A percentile compares a stretch with the other conserved stretches of the same genome.
phyloP scores from a whole-genome alignment of 176 grass and related monocot genomes.

The Paspalum notatum region DNA sequence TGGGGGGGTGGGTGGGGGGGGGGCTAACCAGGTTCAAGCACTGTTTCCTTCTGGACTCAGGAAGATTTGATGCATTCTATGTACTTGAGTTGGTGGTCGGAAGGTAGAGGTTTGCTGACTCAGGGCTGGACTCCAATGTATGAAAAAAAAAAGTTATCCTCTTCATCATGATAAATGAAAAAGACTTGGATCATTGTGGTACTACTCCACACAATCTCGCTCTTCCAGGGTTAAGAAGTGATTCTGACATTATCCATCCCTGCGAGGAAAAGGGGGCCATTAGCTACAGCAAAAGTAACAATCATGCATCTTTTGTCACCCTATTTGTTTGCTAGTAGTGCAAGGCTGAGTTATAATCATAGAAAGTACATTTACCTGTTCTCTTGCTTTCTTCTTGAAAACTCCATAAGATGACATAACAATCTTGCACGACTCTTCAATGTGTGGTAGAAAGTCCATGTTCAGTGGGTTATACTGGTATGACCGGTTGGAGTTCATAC shows the following conservation, averaged over 20 bases:
- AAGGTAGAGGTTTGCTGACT: conserved; percentile 31
- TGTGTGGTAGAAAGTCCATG: conserved; percentile 73
- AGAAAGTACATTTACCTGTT: conserved; percentile 69
- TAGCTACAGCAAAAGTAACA: background rate
- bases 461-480: conserved; percentile 55
- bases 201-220: conserved; percentile 61
- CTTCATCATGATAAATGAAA: conserved; percentile 22
- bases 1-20: too few relatives aligned
- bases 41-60: background rate
- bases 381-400: conserved; percentile 91
- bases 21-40: conserved; percentile 23
- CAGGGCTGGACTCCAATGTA: conserved; percentile 12
- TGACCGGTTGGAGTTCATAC: conserved; percentile 49
- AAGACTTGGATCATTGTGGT: conserved; percentile 53
- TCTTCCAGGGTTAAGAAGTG: conserved; percentile 72
- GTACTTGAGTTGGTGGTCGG: conserved; percentile 34
- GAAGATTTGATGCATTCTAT: background rate
- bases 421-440: conserved; percentile 94
- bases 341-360: background rate
- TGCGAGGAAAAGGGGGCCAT: conserved; percentile 31
- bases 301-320: background rate
- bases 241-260: conserved; percentile 99
- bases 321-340: background rate
- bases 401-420: conserved; percentile 81
- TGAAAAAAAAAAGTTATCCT: conserved; percentile 26